Base-by-base conservation (phyloP, 139 green algal species). In the Chlamydomonas eustigma region DNA sequence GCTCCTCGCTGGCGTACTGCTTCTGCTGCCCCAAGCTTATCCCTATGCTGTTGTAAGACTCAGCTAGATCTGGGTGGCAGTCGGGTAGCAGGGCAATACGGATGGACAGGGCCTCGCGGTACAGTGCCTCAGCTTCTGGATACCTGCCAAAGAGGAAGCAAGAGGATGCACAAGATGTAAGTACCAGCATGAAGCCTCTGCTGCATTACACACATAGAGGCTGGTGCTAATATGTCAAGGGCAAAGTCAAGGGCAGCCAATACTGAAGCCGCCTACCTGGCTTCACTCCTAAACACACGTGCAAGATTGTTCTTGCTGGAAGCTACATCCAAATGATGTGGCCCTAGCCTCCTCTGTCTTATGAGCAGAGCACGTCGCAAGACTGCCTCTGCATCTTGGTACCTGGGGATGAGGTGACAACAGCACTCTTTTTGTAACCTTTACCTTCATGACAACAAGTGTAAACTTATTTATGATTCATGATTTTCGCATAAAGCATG, bases 41-140 rank as follows among this genome's bases (percentile, higher is more conserved):
- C 34, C 76, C 76, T 31, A 35, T 37, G 69, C 35, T 72, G 76
- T 76, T 80, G 68, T 71, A 66, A 30, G 35, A 72, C 30, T 80
- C 76, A 0, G 76, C 76, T 30, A 80, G 65, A 0, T 74, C 76
- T 0, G 76, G 76, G 66, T 80, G 76, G 22, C 52, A 68, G 50
- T 80, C 76, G 36, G 65, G 65, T 0, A 76, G 76, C 50, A 80
- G 35, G 36, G 71, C 37, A 0, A 2, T 44, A 32, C 76, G 76
- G 3, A 80, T 30, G 18, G 31, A 32, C 8, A 72, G 33, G 22
- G 65, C 65, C 52, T 31, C 52, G 52, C 52, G 52, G 52, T 68
- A 68, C 52, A 68, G 18, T 28, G 8, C 12, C 52, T 68, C 52
- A 22, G 52, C 52, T 28, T 68, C 52, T 33, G 52, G n/a, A 28